Evolutionary conservation across 2,329 filamentous ascomycete genomes (phyloP).

Genomic region (Pseudopithomyces maydicus): DNA sequence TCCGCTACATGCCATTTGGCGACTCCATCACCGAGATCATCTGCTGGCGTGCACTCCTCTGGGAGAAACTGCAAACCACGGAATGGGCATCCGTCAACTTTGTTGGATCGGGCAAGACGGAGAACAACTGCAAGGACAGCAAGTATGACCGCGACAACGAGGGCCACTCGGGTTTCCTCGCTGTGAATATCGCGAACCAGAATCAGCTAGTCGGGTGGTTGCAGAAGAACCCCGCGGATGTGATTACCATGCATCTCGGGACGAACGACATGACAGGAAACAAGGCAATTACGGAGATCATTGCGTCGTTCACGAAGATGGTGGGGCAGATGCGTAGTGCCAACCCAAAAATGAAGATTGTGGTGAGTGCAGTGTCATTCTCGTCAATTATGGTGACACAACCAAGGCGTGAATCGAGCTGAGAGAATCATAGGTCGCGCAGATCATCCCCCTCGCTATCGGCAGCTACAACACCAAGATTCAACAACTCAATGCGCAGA

Average conservation of each 20-base stretch:
- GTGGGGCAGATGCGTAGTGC: constrained; percentile 46
- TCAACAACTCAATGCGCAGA: constrained; percentile 47
- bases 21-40: constrained; percentile 53
- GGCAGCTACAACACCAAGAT: constrained; percentile 45
- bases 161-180: constrained; percentile 51
- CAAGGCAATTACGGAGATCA: constrained; percentile 45
- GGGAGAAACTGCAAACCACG: constrained; percentile 48
- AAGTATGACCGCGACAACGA: constrained; percentile 53
- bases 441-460: constrained; percentile 46
- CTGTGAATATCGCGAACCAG: constrained; percentile 51
- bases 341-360: constrained; percentile 51
- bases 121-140: constrained; percentile 43
- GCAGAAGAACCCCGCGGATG: constrained; percentile 49
- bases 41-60: constrained; percentile 52
- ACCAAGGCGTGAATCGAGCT: no score
- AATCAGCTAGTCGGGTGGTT: constrained; percentile 53
- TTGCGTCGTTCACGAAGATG: constrained; percentile 49
- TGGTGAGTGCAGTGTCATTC: constrained; percentile 32
- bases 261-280: constrained; percentile 53
- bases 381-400: no score
- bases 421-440: constrained; percentile 40
- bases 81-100: constrained; percentile 47
- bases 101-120: constrained; percentile 39
- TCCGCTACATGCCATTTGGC: constrained; percentile 51
- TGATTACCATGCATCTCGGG: constrained; percentile 54